Evolutionary conservation across 2,329 filamentous ascomycete species (phyloP), one percentile per base, ranked within the genome.

Genomic region (Fusarium foetens): DNA sequence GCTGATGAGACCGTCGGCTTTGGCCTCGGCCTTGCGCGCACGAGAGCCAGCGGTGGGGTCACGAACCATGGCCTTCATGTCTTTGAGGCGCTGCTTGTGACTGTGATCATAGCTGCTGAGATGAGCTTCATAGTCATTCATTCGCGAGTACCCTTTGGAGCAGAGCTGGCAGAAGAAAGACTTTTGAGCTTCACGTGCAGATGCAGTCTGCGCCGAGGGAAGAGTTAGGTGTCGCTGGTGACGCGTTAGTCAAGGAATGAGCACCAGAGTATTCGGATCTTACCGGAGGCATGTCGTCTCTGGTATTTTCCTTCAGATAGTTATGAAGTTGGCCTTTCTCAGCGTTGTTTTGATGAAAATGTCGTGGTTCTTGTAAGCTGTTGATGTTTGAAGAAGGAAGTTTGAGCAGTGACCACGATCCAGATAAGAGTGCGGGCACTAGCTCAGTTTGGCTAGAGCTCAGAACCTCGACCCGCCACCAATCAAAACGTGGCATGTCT

Each of bases 51-150:
- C 90, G 59, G 86, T 87, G 3, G 92, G 90, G 73, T 94, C 91
- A 74, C 91, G 90, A 36, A 92, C 91, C 86, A 95, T 92, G 77
- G 93, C 91, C 82, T 94, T 94, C 93, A 95, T 94, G 77, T 96
- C 93, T 82, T 94, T 93, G 65, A 95, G 88, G 54, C 93, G 92
- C 84, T 97, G 94, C 81, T 94, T 95, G 83, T 99, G 96, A 76
- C 93, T 93, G 83, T 99, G 96, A 80, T 98, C 96, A 82, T 98
- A 98, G 77, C 93, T 96, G 71, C 91, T 91, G 63, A 98, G 93
- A 81, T 99, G 96, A 12, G 95, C 92, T 82, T 98, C 95, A 81
- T 97, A 98, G 81, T 98, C 95, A 79, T 97, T 95, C 87, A 97
- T 95, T 62, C 96, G 94, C 4, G 92, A 91, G 83, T 98, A 99